Conservation (phyloP, 2,329 filamentous ascomycete species). For the Penicillium psychrosexuale region DNA sequence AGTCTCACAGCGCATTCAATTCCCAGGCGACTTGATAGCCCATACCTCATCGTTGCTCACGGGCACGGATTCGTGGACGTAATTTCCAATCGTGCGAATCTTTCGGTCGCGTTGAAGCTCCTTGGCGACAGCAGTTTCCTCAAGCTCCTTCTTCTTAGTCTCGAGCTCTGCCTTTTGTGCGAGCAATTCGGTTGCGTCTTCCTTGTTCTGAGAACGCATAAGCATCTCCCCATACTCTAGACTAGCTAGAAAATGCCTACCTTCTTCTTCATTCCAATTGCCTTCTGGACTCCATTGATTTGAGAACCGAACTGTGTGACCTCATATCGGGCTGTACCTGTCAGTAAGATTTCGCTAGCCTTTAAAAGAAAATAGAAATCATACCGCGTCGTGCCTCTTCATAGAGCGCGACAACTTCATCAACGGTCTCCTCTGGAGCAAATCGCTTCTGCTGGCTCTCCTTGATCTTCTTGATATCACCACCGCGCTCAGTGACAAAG, state of each 20-base stretch:
- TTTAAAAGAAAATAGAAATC: conserved; percentile 17
- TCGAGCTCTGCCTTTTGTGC: conserved; percentile 73
- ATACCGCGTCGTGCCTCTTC: conserved; percentile 77
- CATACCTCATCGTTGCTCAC: conserved; percentile 74
- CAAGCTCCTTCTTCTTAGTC: conserved; percentile 75
- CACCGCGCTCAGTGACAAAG: conserved; percentile 81
- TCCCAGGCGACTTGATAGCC: neutral
- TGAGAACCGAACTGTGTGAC: conserved; percentile 76
- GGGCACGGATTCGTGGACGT: conserved; percentile 85
- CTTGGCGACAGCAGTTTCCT: conserved; percentile 72
- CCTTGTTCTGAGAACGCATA: conserved; percentile 63
- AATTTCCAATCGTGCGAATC: conserved; percentile 80
- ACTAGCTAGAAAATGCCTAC: conserved; percentile 37
- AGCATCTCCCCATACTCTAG: conserved; percentile 3
- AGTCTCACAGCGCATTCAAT: neutral
- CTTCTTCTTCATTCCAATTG: conserved; percentile 91
- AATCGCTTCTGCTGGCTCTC: conserved; percentile 82
- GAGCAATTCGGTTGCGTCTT: conserved; percentile 77
- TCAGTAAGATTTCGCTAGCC: neutral
- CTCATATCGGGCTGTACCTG: conserved; percentile 62
- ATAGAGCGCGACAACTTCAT: conserved; percentile 83
- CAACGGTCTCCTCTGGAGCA: conserved; percentile 78
- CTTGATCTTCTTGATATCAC: conserved; percentile 85
- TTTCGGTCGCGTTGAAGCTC: conserved; percentile 71
- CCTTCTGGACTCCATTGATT: conserved; percentile 86